Conservation (phyloP, 2,329 filamentous ascomycete genomes). For the Beauveria scarabaeidicola region DNA sequence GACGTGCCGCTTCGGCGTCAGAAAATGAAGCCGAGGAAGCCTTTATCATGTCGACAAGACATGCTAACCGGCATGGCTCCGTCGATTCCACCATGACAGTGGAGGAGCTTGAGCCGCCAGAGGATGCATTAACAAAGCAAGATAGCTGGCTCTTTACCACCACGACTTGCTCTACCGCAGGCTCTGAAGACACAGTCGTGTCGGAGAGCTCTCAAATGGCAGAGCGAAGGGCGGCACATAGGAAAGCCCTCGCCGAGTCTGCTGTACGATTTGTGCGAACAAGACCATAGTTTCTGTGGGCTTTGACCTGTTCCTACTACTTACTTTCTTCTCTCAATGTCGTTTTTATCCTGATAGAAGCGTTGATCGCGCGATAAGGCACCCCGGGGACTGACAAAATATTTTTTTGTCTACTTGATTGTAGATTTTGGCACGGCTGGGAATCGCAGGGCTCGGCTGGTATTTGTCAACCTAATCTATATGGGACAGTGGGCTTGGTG, state of each 20-base stretch:
- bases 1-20: neutral
- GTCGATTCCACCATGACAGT: conserved; percentile 12
- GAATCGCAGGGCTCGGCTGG: neutral
- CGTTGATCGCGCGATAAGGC: neutral
- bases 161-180: neutral
- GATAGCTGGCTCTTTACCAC: conserved; percentile 12
- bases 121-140: conserved; percentile 6
- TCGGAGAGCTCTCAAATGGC: conserved; percentile 7
- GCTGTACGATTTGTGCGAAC: conserved; percentile 11
- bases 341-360: conserved; percentile 6
- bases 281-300: neutral
- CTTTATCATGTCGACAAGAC: conserved; percentile 7
- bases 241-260: conserved; percentile 4
- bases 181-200: conserved; percentile 9
- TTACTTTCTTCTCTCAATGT: neutral
- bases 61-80: conserved; percentile 11
- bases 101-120: conserved; percentile 3
- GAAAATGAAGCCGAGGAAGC: conserved; percentile 14
- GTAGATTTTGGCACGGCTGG: neutral
- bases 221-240: conserved; percentile 8
- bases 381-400: neutral
- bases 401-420: neutral
- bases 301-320: neutral
- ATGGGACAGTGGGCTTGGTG: neutral
- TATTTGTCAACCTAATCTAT: neutral